Evolutionary conservation across 805 yeast species (phyloP), one percentile per base, ranked within the genome.

Genomic region (Candida peoriensis): DNA sequence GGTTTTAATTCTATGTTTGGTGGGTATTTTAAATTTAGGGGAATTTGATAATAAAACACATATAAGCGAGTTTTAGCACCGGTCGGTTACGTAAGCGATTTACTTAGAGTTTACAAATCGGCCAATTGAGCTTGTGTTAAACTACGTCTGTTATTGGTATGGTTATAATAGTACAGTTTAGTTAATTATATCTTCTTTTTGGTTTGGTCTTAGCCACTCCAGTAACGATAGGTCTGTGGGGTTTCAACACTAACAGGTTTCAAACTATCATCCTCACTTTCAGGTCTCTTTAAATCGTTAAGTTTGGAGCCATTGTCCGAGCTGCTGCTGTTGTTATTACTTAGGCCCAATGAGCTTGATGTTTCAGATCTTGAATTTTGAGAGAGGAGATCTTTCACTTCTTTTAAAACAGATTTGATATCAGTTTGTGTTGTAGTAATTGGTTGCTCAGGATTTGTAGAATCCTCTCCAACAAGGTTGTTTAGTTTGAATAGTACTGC

Each of bases 191-290:
- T n/a, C 25, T 11, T 14, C n/a, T 12, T 8, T n/a, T n/a, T n/a
- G n/a, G n/a, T n/a, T n/a, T n/a, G n/a, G n/a, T n/a, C 32, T 30
- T 30, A 49, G 23, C 81, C 82, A 29, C 79, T 71, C 84, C 84
- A 78, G 50, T 74, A 78, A 46, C 81, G 72, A 48, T 77, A 78
- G 30, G 72, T 58, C 48, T 74, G 79, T 7, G 84, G 83, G 18
- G 78, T 65, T 38, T 75, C 80, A 30, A 70, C 62, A 38, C 82
- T 75, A 17, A 76, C 65, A 4, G 85, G 84, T 45, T 70, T 69
- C 25, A 70, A 44, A 12, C 61, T 61, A 28, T 61, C 70, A 16
- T 55, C 65, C n/a, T 46, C 42, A 6, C 39, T 15, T 8, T 48
- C 52, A 5, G 42, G 35, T 14, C 37, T 23, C 9, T 45, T 41